Percentiles rank a stretch among this genome's conserved stretches.
These are phyloP conservation scores for Oryza meridionalis DNA, from an alignment of 176 grass and related monocot species.

Conservation along the genomic window DNA sequence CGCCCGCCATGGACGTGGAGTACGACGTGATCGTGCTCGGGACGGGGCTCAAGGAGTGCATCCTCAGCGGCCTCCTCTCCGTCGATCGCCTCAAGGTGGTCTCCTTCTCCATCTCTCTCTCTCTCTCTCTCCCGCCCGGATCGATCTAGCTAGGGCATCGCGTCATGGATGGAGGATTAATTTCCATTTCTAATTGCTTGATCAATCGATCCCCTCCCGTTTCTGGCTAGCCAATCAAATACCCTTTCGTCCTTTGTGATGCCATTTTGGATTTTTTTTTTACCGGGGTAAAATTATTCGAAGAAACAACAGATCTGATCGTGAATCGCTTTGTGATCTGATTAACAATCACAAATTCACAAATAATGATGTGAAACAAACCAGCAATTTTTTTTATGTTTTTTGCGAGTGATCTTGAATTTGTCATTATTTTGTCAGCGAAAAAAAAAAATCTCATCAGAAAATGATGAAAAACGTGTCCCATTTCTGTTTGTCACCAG, in stretches of 20 bases:
- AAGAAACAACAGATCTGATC: too few species aligned
- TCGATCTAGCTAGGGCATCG: neutral
- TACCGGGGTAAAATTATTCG: too few species aligned
- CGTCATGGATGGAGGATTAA: too few species aligned
- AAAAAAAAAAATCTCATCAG: neutral
- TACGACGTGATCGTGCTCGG: conserved; percentile 85
- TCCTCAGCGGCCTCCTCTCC: conserved; percentile 88
- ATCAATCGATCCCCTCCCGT: too few species aligned
- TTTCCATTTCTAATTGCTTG: too few species aligned
- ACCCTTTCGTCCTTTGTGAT: too few species aligned
- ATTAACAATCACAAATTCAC: neutral
- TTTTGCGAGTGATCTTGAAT: neutral
- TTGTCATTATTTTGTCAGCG: neutral
- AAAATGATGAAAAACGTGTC: neutral
- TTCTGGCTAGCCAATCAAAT: too few species aligned
- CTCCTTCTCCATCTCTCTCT: neutral
- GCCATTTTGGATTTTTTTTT: too few species aligned
- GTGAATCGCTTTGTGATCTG: too few species aligned
- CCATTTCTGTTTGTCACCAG: conserved; percentile 35
- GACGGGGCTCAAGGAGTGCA: conserved; percentile 94
- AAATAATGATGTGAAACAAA: neutral
- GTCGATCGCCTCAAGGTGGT: conserved; percentile 98
- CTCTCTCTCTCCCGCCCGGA: neutral
- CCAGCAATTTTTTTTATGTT: neutral
- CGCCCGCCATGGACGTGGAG: conserved; percentile 71